These are phyloP conservation scores for Geotrichum bryndzae DNA, from an alignment of 1,139 yeast genomes.

Conservation along the genomic window DNA sequence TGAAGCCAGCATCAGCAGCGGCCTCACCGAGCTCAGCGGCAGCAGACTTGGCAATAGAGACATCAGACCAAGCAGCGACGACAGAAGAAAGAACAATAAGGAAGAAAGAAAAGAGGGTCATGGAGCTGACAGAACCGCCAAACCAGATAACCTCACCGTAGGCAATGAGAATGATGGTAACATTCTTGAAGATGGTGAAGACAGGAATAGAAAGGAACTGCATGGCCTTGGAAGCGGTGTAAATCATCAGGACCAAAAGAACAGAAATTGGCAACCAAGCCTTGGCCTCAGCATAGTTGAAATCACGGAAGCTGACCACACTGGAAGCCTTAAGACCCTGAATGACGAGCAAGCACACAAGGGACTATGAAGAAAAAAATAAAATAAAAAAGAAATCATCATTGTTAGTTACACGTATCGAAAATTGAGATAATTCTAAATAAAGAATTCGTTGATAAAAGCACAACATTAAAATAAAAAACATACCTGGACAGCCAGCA, in stretches of 20 bases:
- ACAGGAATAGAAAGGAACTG: slow-evolving; percentile 89
- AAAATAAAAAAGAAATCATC: slow-evolving; percentile 1
- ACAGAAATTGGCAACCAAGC: slow-evolving; percentile 90
- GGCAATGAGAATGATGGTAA: slow-evolving; percentile 92
- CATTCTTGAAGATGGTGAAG: slow-evolving; percentile 94
- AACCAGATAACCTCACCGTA: slow-evolving; percentile 98
- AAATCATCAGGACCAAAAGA: slow-evolving; percentile 85
- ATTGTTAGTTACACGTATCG: background rate
- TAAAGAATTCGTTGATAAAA: background rate
- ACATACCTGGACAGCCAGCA: slow-evolving; percentile 46
- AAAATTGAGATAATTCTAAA: background rate
- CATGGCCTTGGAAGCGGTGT: slow-evolving; percentile 92
- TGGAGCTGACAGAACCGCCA: slow-evolving; percentile 84
- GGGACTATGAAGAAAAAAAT: slow-evolving; percentile 46
- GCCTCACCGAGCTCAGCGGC: slow-evolving; percentile 32
- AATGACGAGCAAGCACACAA: slow-evolving; percentile 74
- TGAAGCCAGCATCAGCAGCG: slow-evolving; percentile 37
- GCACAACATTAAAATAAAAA: background rate
- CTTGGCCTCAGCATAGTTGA: slow-evolving; percentile 81
- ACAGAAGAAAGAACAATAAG: slow-evolving; percentile 91
- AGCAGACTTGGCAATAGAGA: slow-evolving; percentile 35
- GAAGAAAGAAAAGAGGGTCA: slow-evolving; percentile 82
- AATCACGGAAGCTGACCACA: slow-evolving; percentile 77
- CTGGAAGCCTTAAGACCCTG: slow-evolving; percentile 64
- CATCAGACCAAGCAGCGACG: slow-evolving; percentile 91